phyloP scores from a whole-genome alignment of 2,329 filamentous ascomycete genomes.

The Scortechinia acanthostroma region DNA sequence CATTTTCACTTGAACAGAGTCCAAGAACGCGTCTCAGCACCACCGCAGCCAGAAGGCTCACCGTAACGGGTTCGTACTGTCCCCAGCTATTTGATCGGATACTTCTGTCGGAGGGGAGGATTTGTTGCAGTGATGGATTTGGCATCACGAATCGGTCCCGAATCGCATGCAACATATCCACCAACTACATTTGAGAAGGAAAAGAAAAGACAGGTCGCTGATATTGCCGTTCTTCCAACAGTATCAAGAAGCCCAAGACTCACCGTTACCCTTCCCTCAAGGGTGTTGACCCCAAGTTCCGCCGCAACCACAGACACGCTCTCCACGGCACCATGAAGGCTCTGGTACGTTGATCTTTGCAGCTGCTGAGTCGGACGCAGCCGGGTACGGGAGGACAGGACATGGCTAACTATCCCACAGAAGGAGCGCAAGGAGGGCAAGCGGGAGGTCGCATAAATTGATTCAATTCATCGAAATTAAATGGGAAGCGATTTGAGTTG shows the following conservation, averaged over 20 bases:
- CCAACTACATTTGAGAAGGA: constrained; percentile 2
- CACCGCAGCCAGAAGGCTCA: constrained; percentile 98
- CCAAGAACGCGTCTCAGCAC: constrained; percentile 99
- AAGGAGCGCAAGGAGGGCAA: constrained; percentile 98
- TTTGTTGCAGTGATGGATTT: no score
- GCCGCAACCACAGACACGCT: constrained; percentile 99
- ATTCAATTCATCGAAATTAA: constrained; percentile 2
- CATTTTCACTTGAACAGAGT: constrained; percentile 53
- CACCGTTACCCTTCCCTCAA: constrained; percentile 97
- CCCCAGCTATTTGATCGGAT: no score
- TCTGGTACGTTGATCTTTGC: constrained; percentile 61
- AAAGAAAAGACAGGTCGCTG: neutral
- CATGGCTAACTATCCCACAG: constrained; percentile 39
- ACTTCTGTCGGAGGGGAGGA: no score
- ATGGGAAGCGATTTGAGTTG: neutral
- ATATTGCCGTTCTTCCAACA: constrained; percentile 28
- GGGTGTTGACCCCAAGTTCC: constrained; percentile 98
- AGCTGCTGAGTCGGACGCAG: constrained; percentile 13
- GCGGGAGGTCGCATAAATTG: constrained; percentile 71
- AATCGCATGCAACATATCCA: neutral
- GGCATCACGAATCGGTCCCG: no score
- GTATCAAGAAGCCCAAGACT: constrained; percentile 99
- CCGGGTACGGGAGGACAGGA: neutral
- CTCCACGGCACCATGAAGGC: constrained; percentile 98
- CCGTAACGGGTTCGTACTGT: constrained; percentile 80